Conservation (phyloP, 108 stramenopile species). For the Fragilariopsis cylindrus region DNA sequence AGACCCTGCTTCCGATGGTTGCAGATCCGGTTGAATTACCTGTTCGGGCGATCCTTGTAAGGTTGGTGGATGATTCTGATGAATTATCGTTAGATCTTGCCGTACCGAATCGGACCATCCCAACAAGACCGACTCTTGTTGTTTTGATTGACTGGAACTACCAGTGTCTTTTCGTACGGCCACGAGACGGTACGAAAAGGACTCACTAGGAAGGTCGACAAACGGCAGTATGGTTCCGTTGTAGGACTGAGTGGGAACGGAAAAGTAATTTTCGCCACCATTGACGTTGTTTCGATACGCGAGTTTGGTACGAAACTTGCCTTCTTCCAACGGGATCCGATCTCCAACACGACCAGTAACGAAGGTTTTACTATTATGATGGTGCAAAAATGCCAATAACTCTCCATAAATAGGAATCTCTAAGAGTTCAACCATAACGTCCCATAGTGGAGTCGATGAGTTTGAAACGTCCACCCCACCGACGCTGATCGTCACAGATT, state of each 20-base stretch:
- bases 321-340: constrained; percentile 6
- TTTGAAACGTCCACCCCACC: constrained; percentile 7
- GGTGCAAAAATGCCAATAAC: neutral
- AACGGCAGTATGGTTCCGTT: neutral
- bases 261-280: constrained; percentile 11
- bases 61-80: constrained; percentile 30
- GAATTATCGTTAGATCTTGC: constrained; percentile 17
- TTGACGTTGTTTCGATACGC: neutral
- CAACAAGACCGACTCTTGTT: neutral
- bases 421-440: constrained; percentile 5
- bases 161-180: constrained; percentile 7
- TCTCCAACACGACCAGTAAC: constrained; percentile 1
- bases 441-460: constrained; percentile 10
- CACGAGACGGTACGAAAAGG: constrained; percentile 27
- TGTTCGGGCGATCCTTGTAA: constrained; percentile 4
- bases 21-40: neutral
- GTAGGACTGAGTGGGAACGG: constrained; percentile 6
- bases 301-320: neutral
- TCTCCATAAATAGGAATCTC: constrained; percentile 3
- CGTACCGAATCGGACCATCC: constrained; percentile 21
- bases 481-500: constrained; percentile 8
- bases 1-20: constrained; percentile 4
- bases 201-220: constrained; percentile 18
- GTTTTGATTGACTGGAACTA: neutral
- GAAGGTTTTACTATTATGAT: neutral